Conservation (phyloP, 768 basidiomycete species). For the Thelephora aurantiotincta region DNA sequence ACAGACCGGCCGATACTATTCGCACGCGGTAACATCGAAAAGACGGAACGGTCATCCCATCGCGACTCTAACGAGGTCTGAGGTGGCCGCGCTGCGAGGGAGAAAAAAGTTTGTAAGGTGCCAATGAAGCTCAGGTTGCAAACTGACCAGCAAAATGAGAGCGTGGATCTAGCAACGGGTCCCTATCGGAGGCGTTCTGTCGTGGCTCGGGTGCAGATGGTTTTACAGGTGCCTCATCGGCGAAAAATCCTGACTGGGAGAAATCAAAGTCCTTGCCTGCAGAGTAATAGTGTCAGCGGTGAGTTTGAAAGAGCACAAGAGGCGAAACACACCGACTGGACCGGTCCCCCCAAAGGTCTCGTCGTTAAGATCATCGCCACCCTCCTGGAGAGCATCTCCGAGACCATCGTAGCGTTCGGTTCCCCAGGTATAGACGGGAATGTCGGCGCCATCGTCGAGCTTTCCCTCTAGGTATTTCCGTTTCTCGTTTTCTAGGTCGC, state of each 20-base stretch:
- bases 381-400: conserved; percentile 77
- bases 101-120: too few relatives aligned
- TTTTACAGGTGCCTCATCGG: conserved; percentile 12
- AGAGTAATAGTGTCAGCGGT: not conserved
- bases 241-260: conserved; percentile 28
- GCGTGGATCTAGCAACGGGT: conserved; percentile 1
- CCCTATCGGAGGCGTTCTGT: not conserved
- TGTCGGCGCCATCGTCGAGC: conserved; percentile 48
- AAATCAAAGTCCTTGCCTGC: conserved; percentile 91
- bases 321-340: conserved; percentile 41
- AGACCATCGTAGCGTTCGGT: conserved; percentile 84
- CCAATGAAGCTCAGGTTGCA: too few relatives aligned
- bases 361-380: conserved; percentile 87
- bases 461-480: conserved; percentile 34
- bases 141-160: too few relatives aligned
- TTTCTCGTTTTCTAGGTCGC: conserved; percentile 50
- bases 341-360: conserved; percentile 82
- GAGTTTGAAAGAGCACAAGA: not conserved
- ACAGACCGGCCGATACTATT: conserved; percentile 32
- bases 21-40: conserved; percentile 46
- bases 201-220: conserved; percentile 3
- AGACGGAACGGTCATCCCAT: conserved; percentile 73
- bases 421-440: conserved; percentile 89
- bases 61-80: conserved; percentile 49
- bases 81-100: conserved; percentile 21